phyloP scores from a whole-genome alignment of 805 yeast genomes.

The Ogataea naganishii region DNA sequence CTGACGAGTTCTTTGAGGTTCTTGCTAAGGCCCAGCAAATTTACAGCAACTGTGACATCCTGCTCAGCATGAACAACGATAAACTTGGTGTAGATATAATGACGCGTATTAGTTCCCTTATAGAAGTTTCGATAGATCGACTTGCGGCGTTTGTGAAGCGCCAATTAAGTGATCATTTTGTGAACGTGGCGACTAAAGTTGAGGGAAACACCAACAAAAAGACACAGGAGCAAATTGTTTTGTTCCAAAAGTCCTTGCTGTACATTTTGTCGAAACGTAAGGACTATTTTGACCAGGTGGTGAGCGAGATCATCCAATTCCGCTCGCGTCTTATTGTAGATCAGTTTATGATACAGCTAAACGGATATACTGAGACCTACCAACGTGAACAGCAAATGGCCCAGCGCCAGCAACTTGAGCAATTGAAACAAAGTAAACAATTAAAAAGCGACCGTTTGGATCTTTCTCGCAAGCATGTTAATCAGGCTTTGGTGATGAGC shows the following conservation, averaged over 20 bases:
- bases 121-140: slow-evolving; percentile 46
- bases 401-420: neutral
- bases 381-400: slow-evolving; percentile 5
- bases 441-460: too few relatives aligned
- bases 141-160: slow-evolving; percentile 32
- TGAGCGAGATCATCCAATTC: slow-evolving; percentile 56
- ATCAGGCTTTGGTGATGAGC: slow-evolving; percentile 56
- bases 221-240: neutral
- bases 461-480: too few relatives aligned
- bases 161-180: slow-evolving; percentile 19
- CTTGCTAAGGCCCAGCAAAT: slow-evolving; percentile 56
- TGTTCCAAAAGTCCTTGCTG: slow-evolving; percentile 22
- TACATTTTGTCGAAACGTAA: slow-evolving; percentile 28
- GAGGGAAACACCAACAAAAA: slow-evolving; percentile 9
- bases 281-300: slow-evolving; percentile 47
- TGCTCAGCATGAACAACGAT: slow-evolving; percentile 64
- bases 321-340: slow-evolving; percentile 56
- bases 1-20: slow-evolving; percentile 44
- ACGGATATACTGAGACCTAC: slow-evolving; percentile 21
- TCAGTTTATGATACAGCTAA: slow-evolving; percentile 57
- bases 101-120: slow-evolving; percentile 41
- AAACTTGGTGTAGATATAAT: slow-evolving; percentile 58
- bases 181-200: slow-evolving; percentile 11
- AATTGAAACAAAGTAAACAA: slow-evolving; percentile 11
- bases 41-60: slow-evolving; percentile 56